Conservation (phyloP, 2,329 filamentous ascomycete genomes). For the Paecilomyces fulvus region DNA sequence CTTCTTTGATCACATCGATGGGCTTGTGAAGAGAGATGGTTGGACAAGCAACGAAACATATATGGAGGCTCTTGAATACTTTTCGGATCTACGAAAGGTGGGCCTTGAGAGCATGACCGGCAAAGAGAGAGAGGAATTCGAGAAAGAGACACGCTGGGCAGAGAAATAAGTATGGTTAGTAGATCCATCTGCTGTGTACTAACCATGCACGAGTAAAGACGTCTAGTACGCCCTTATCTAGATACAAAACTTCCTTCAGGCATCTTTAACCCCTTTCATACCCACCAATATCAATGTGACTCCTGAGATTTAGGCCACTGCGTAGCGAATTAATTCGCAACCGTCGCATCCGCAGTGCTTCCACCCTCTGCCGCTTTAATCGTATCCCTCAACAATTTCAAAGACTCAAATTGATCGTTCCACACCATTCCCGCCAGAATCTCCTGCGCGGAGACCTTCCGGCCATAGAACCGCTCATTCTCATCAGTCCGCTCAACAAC, state of each 20-base stretch:
- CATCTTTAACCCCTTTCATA: no score
- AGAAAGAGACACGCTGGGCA: conserved; percentile 21
- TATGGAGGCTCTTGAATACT: conserved; percentile 26
- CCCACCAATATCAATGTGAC: no score
- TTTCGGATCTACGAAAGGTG: conserved; percentile 24
- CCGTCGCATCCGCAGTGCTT: background rate
- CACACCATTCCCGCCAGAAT: conserved; percentile 55
- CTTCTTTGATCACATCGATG: conserved; percentile 28
- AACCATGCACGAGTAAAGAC: no score
- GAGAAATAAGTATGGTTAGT: background rate
- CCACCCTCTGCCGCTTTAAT: conserved; percentile 82
- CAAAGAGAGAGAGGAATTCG: conserved; percentile 22
- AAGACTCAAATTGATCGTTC: conserved; percentile 44
- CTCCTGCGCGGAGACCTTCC: conserved; percentile 52
- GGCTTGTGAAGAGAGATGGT: conserved; percentile 28
- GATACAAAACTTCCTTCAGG: no score
- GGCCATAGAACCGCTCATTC: conserved; percentile 77
- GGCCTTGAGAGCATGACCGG: conserved; percentile 22
- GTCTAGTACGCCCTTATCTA: background rate
- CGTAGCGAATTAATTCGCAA: background rate
- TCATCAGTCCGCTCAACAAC: conserved; percentile 77
- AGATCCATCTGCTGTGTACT: background rate
- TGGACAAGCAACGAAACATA: conserved; percentile 30
- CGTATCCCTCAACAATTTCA: conserved; percentile 63
- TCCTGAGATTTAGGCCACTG: no score